phyloP scores from a whole-genome alignment of 2,329 filamentous ascomycete species.

The Balansia obtecta region DNA sequence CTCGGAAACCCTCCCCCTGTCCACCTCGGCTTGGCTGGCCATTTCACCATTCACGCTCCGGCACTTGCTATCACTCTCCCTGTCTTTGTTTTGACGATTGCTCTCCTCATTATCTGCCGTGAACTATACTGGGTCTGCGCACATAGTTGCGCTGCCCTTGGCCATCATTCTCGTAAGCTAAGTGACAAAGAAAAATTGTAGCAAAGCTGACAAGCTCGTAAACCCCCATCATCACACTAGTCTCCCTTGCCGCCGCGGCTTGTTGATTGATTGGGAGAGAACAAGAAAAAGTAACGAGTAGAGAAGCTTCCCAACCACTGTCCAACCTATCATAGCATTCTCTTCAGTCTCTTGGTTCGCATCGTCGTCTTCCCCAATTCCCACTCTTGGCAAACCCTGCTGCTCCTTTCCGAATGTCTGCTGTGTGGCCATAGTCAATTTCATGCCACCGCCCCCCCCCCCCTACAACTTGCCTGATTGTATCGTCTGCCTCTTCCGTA shows the following conservation, averaged over 20 bases:
- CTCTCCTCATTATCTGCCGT: background rate
- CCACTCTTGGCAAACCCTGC: background rate
- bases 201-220: background rate
- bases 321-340: background rate
- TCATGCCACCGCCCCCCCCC: background rate
- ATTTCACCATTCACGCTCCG: background rate
- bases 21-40: background rate
- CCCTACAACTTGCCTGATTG: background rate
- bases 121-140: background rate
- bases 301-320: background rate
- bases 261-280: background rate
- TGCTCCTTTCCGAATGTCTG: background rate
- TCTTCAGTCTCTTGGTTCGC: background rate
- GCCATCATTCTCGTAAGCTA: constrained; percentile 1
- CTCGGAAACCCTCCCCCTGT: background rate
- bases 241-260: background rate
- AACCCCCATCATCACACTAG: background rate
- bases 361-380: background rate
- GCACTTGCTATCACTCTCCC: background rate
- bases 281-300: background rate
- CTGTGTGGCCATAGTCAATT: background rate
- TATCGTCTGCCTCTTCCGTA: background rate
- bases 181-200: constrained; percentile 1
- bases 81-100: background rate
- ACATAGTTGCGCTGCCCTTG: background rate